Conservation (phyloP, 495 filamentous ascomycete genomes). For the Hapsidospora chrysogenum region DNA sequence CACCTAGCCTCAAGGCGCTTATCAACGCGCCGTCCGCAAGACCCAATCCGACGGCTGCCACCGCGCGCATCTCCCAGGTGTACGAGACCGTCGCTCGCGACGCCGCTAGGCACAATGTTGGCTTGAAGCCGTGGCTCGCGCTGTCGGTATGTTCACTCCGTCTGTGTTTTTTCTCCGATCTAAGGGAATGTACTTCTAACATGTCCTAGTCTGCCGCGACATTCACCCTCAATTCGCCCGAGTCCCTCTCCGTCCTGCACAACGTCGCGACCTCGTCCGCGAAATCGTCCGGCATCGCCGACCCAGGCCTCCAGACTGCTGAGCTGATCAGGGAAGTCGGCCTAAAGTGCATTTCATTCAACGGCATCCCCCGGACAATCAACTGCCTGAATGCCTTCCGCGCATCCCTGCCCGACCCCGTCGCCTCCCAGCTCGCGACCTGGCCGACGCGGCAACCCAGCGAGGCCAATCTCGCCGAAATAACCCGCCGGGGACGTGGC, state of each 20-base stretch:
- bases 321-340: conserved; percentile 67
- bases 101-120: conserved; percentile 35
- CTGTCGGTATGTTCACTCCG: conserved; percentile 30
- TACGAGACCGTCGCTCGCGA: conserved; percentile 41
- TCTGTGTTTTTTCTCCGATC: neutral
- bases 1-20: conserved; percentile 47
- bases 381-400: conserved; percentile 58
- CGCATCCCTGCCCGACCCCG: conserved; percentile 29
- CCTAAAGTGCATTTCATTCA: conserved; percentile 72
- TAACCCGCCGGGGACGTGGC: conserved; percentile 34
- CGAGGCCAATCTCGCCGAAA: conserved; percentile 29
- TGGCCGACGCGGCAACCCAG: conserved; percentile 31
- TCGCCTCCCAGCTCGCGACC: conserved; percentile 26
- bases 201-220: conserved; percentile 15
- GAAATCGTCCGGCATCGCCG: conserved; percentile 5
- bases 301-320: conserved; percentile 35
- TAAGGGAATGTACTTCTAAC: neutral
- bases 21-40: conserved; percentile 52
- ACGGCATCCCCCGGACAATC: conserved; percentile 68
- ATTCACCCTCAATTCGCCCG: conserved; percentile 20
- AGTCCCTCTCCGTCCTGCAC: conserved; percentile 21
- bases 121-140: conserved; percentile 45
- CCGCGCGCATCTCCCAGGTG: conserved; percentile 38
- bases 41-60: conserved; percentile 42
- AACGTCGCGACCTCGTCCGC: conserved; percentile 26